Evolutionary conservation across 108 stramenopile genomes (phyloP).

Genomic region (Fistulifera pelliculosa): DNA sequence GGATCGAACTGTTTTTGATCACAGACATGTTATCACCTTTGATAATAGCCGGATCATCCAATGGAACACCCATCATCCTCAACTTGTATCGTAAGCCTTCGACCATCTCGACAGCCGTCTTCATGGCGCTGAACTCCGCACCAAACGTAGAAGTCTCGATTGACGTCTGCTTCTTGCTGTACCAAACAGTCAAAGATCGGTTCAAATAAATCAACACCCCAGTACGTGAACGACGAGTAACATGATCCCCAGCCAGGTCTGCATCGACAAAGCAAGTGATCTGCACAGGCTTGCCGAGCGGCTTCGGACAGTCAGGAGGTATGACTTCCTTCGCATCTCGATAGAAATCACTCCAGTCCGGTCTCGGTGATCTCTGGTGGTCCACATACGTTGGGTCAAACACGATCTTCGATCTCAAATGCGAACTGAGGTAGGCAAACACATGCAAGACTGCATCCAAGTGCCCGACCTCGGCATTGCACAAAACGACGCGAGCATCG

Average conservation of each 20-base stretch:
- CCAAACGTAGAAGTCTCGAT: constrained; percentile 52
- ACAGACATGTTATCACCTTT: constrained; percentile 38
- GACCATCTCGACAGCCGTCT: constrained; percentile 24
- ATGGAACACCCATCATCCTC: constrained; percentile 45
- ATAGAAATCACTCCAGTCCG: constrained; percentile 21
- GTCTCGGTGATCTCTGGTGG: not conserved
- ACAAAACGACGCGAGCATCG: constrained; percentile 27
- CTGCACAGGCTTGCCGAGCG: constrained; percentile 19
- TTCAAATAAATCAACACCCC: constrained; percentile 48
- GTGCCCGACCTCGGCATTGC: constrained; percentile 35
- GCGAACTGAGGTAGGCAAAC: constrained; percentile 16
- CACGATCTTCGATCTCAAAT: constrained; percentile 17
- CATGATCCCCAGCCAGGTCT: constrained; percentile 37
- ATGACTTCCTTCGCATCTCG: constrained; percentile 15
- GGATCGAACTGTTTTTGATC: constrained; percentile 17
- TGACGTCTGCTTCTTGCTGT: constrained; percentile 41
- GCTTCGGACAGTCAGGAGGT: constrained; percentile 22
- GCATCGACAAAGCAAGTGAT: constrained; percentile 36
- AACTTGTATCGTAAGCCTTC: constrained; percentile 45
- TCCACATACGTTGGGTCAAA: constrained; percentile 22
- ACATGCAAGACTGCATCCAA: constrained; percentile 28
- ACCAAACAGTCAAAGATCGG: constrained; percentile 35
- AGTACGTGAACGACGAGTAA: constrained; percentile 41
- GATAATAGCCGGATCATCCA: constrained; percentile 18
- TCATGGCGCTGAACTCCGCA: constrained; percentile 36